Evolutionary conservation across 2,329 filamentous ascomycete species (phyloP).

Genomic region (Phyllosticta citriasiana): DNA sequence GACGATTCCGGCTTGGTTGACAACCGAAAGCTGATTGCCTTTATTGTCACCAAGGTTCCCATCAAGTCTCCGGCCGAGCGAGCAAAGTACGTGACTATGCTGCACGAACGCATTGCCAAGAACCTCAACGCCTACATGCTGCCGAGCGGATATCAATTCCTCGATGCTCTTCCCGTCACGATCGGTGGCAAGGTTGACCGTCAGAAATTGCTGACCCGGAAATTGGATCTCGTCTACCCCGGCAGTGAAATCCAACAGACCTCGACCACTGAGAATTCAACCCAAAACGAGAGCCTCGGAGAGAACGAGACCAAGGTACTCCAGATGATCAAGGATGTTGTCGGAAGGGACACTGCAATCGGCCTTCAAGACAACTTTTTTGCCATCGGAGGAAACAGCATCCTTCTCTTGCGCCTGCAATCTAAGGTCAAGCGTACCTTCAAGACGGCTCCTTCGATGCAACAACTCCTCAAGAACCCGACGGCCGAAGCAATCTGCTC

Average conservation of each 20-base stretch:
- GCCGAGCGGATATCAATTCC: conserved; percentile 1
- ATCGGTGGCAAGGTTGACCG: conserved; percentile 1
- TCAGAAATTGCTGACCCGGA: neutral
- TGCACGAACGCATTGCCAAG: conserved; percentile 26
- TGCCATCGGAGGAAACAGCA: conserved; percentile 26
- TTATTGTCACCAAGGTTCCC: conserved; percentile 22
- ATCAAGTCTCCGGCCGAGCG: neutral
- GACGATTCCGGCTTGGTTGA: neutral
- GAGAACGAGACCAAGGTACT: neutral
- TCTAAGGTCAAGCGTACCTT: neutral
- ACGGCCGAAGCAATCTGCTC: neutral
- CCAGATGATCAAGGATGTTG: neutral
- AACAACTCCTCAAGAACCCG: neutral
- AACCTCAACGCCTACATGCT: conserved; percentile 3
- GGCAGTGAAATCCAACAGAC: neutral
- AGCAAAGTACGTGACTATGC: conserved; percentile 18
- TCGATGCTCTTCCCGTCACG: neutral
- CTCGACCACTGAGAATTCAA: neutral
- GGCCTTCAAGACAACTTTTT: conserved; percentile 21
- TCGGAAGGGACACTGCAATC: neutral
- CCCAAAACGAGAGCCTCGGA: neutral
- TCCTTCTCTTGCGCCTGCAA: conserved; percentile 21
- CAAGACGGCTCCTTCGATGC: neutral
- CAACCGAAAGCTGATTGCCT: conserved; percentile 22
- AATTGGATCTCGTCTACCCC: neutral